Evolutionary conservation across 805 yeast species (phyloP), one percentile per base, ranked within the genome.

Genomic region (Metschnikowia orientalis): DNA sequence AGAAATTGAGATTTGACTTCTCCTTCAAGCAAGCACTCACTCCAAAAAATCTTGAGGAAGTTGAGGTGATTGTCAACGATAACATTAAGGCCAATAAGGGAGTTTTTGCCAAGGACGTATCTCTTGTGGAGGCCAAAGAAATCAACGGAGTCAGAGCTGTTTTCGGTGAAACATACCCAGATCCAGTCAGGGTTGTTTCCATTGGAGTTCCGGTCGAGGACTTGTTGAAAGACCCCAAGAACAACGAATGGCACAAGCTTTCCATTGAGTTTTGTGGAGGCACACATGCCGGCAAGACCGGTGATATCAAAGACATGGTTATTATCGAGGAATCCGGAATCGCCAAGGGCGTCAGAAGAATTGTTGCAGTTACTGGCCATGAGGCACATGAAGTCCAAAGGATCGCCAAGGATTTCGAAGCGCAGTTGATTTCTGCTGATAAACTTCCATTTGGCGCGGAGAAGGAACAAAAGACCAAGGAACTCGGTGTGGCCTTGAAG

Each of bases 261-360:
- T 86, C 96, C 1, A 73, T 92, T 46, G 99, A 92, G 67, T 92
- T 92, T 73, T 92, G 99, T 67, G 99, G 99, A 66, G 99, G 99
- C 65, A 92, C 98, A 8, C 99, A 92, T 54, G 96, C 92, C 46
- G 72, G 76, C 30, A 81, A 83, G 62, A 90, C 97, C 12, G 83
- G 90, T 41, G 97, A 90, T 40, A 92, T 92, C 57, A 88, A 88
- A 59, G 90, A 85, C 47, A 75, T 92, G 45, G 85, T 92, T 21
- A 75, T 92, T 34, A 69, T 82, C 42, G 99, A 92, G 69, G 99
- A 92, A 65, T 77, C 86, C 44, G 97, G 98, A 63, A 92, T 92
- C 60, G 97, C 98, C 41, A 92, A 92, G 69, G 99, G 99, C 64
- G 87, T 88, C 43, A 80, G 99, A 67, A 86, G 99, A 73, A 84